Evolutionary conservation across 345 rosid genomes (phyloP), one percentile per base, ranked within the genome.

Genomic region (Hevea brasiliensis): DNA sequence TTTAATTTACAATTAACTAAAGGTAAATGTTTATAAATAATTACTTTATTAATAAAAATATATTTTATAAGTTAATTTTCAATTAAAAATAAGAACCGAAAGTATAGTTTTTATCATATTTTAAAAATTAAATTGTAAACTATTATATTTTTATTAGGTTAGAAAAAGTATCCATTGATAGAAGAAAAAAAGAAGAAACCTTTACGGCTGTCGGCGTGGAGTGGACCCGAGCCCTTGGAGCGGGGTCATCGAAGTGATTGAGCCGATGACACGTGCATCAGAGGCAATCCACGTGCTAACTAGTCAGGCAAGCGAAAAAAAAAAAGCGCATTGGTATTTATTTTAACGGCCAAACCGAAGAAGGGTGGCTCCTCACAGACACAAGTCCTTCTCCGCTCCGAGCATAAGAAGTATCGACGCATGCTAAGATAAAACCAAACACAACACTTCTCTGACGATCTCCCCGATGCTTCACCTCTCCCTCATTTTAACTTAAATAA

Each of bases 361-460:
- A 68, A 54, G 8, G 74, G 70, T 42, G 74, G 74, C 64, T 69
- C 70, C 41, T 62, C 44, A 74, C 57, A 47, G 23, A 58, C 72
- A 12, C 66, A 32, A 37, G 18, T 29, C 41, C 47, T 7, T 27
- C 47, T 42, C 50, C 55, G 10, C 51, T 47, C 55, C 37, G 4
- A 32, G 15, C 81, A 78, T 79, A 79, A 74, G 75, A 74, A 79
- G 63, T 70, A 79, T 79, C 81, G 81, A 70, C 67, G 41, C 18
- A n/a, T 17, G 6, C 21, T 4, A 17, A 64, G 2, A 57, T 0
- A 37, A 23, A 9, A 21, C 17, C 29, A 27, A 21, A 56, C 63
- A 7, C 3, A 14, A 35, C 53, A 35, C 35, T 53, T 51, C 63
- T 55, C 53, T 50, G 81, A 59, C 81, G 81, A 79, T 79, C 81